These are phyloP conservation scores for Rehmannia glutinosa DNA, from an alignment of 257 asterid species.

Conservation along the genomic window DNA sequence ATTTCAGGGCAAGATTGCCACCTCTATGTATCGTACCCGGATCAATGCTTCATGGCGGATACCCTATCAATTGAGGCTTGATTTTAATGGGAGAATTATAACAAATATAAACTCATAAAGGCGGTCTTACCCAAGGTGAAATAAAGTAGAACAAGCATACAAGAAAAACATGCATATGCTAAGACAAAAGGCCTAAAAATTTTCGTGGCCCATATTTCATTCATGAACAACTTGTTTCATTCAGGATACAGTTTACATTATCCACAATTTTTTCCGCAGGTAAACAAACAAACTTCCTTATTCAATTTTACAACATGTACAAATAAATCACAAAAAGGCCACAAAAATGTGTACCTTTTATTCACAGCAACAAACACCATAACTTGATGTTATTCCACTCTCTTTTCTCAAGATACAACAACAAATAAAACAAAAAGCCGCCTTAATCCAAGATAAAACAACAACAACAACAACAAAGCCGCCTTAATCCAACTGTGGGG, in stretches of 20 bases:
- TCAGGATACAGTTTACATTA: neutral
- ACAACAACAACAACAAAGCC: no score
- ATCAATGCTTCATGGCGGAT: no score
- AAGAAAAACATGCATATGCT: neutral
- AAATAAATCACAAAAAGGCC: neutral
- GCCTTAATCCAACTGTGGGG: no score
- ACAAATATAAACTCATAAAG: neutral
- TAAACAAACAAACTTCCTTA: neutral
- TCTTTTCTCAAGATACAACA: constrained; percentile 38
- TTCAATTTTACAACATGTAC: neutral
- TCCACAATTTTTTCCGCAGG: constrained; percentile 6
- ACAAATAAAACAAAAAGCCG: no score
- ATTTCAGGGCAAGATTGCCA: no score
- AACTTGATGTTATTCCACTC: neutral
- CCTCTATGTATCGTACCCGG: no score
- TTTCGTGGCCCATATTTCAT: neutral
- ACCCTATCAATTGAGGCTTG: neutral
- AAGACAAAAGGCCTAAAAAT: no score
- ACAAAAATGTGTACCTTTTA: neutral
- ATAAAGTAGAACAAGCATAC: no score
- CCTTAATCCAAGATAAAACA: no score
- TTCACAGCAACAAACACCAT: neutral
- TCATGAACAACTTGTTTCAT: neutral
- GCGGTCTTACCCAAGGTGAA: no score
- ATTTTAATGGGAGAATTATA: neutral